Base-by-base conservation (phyloP, 345 rosid genomes). In the Salix suchowensis region DNA sequence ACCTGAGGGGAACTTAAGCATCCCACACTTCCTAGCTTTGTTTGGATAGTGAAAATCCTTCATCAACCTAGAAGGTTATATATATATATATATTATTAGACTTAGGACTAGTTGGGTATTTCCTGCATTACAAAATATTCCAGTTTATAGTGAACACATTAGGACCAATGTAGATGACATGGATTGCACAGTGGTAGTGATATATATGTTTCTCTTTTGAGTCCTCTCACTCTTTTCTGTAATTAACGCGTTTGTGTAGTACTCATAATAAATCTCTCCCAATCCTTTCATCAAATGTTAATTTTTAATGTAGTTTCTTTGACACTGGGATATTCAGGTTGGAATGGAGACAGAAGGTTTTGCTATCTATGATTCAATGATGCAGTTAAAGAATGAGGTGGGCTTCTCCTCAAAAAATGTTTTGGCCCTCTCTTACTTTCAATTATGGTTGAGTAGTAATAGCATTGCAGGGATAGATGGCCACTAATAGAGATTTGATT, bases 301-400 rank as follows among this genome's bases (percentile, higher is more conserved):
- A 15, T 12, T 16, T 23, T 68, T 42, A 12, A 39, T 32, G 3
- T 18, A 6, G 16, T 54, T 30, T 61, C 15, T 60, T 12, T 6
- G n/a, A 42, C 65, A 18, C 55, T 76, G 30, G 50, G 21, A n/a
- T 32, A 7, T 64, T 73, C 88, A 95, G 97, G 98, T 95, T 64
- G 97, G 91, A 10, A 84, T 88, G 91, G 98, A 95, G 87, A 76
- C 93, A 9, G 96, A 95, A 79, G 98, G 96, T 64, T 93, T 95
- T 85, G 97, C 97, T 2, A 91, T 95, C 66, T 90, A 93, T 83
- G 98, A 95, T 76, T 80, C 94, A 64, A 52, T 95, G 82, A 91
- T 91, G 98, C 92, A 88, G 34, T 61, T 90, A 48, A 79, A 90
- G 67, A 87, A 84, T 79, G 92, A 88, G 92, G 98, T 86, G 74